Base-by-base conservation (phyloP, 176 grass and related monocot genomes). In the Oryza punctata region DNA sequence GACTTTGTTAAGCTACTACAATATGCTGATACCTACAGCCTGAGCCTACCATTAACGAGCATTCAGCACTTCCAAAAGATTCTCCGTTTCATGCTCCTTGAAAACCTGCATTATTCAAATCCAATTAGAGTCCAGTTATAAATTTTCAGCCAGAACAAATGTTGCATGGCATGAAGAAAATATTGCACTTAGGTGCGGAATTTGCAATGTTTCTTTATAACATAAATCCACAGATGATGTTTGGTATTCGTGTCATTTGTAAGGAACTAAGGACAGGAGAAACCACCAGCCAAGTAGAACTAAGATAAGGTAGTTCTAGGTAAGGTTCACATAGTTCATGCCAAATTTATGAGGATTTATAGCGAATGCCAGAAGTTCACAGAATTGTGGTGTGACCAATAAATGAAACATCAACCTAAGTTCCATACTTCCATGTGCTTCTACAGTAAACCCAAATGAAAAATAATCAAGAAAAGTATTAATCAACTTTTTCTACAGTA, bases 61-160 rank as follows among this genome's bases (percentile, higher is more conserved):
- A 88, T 91, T 88, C 75, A 94, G 79, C 50, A 91, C 49, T 67
- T 86, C 75, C 71, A 91, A 75, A 75, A 91, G 83, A 69, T 78
- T 83, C 29, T 86, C 67, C 2, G 74, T 81, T 77, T 86, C 92
- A 24, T 86, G 86, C 86, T 88, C 88, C 82, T 88, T 91, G 79
- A 91, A 87, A 84, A 88, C 86, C 92, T 94, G 71, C 49, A 86
- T 59, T 68, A 41, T 84, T 54, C 43, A 81, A 68, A 83, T 72
- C 41, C 37, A 63, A 33, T 10, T 72, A 27, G 13, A 23, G 37
- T 65, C 46, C 68, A 7, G n/a, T 79, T 63, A 84, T n/a, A 63
- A 82, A 71, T 63, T 81, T 8, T 23, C 35, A 50, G 76, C 15
- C 37, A 76, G 63, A 47, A 71, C 12, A 60, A 79, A 64, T 13